Base-by-base conservation (phyloP, 345 rosid genomes). In the Eutrema heterophyllum region DNA sequence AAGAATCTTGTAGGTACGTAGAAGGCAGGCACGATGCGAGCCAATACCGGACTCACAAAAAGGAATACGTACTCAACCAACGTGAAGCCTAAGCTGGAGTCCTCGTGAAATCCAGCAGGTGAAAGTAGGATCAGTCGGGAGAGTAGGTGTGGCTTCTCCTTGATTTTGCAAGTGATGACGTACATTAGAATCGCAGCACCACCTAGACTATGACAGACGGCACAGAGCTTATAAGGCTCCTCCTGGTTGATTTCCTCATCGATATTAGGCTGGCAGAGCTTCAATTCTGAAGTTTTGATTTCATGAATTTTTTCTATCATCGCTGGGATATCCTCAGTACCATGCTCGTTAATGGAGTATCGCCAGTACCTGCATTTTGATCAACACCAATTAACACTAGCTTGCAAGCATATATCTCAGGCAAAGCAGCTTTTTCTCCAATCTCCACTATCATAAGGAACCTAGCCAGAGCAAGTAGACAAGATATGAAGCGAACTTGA, bases 1-100 rank as follows among this genome's bases (percentile, higher is more conserved):
- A 92, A 95, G 84, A 92, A 95, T 64, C 93, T 84, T 74, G 99
- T 95, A 0, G 99, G 99, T 60, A 95, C 92, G 75, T 95, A 92
- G 64, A 95, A 84, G 64, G 89, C 98, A 52, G 97, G 98, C n/a
- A 95, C 76, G 0, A 90, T 24, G 13, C 16, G 81, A 29, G 77
- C 84, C 73, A 92, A 68, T 54, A 90, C 70, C 3, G 98, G 98
- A 52, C 96, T 88, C 49, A 85, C 48, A 14, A 80, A 35, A 33
- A 87, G 86, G 78, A 86, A 80, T 48, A 84, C 10, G 57, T 90
- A 80, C 80, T 92, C 96, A 7, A 76, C 72, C 7, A 82, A 12
- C 14, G 87, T 83, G 77, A 92, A 90, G 27, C 74, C 85, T 21
- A 89, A 33, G 55, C 52, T 83, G 14, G 98, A 88, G 59, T 95